phyloP scores from a whole-genome alignment of 2,329 filamentous ascomycete species.

The Paraphoma chrysanthemicola region DNA sequence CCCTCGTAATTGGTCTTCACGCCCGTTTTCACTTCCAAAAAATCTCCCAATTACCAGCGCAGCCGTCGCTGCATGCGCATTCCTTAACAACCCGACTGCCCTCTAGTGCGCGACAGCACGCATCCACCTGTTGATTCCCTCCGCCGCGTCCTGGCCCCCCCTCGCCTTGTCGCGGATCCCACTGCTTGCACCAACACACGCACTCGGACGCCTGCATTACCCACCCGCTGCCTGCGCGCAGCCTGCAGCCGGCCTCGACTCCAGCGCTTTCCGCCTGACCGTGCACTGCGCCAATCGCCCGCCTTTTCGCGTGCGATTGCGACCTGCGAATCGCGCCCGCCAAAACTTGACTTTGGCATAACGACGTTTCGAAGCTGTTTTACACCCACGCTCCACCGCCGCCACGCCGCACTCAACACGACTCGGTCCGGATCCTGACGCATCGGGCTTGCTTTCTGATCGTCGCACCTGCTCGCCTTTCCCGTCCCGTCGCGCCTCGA shows the following conservation, averaged over 20 bases:
- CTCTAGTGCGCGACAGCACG: constrained; percentile 33
- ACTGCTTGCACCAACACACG: constrained; percentile 18
- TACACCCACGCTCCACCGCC: constrained; percentile 25
- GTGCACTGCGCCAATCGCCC: constrained; percentile 31
- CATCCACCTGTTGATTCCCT: constrained; percentile 1
- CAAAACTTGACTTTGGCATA: constrained; percentile 26
- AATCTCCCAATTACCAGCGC: constrained; percentile 19
- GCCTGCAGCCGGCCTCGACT: constrained; percentile 9
- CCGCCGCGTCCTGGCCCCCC: constrained; percentile 19
- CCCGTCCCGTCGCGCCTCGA: constrained; percentile 17
- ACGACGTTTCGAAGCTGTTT: constrained; percentile 47
- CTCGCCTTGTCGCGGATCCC: constrained; percentile 14
- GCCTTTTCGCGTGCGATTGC: constrained; percentile 22
- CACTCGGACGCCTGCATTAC: constrained; percentile 21
- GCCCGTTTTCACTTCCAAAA: constrained; percentile 23
- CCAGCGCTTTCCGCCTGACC: constrained; percentile 19
- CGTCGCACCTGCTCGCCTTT: constrained; percentile 27
- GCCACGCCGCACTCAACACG: constrained; percentile 22
- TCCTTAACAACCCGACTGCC: constrained; percentile 19
- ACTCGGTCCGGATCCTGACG: constrained; percentile 23
- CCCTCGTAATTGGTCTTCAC: constrained; percentile 35
- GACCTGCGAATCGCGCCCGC: constrained; percentile 13
- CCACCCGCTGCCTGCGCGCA: constrained; percentile 19
- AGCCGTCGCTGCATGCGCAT: constrained; percentile 35
- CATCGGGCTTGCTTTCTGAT: constrained; percentile 26